Percentiles rank a stretch among this genome's conserved stretches.
phyloP scores from a whole-genome alignment of 2,329 filamentous ascomycete genomes.

The Xylaria sp. region DNA sequence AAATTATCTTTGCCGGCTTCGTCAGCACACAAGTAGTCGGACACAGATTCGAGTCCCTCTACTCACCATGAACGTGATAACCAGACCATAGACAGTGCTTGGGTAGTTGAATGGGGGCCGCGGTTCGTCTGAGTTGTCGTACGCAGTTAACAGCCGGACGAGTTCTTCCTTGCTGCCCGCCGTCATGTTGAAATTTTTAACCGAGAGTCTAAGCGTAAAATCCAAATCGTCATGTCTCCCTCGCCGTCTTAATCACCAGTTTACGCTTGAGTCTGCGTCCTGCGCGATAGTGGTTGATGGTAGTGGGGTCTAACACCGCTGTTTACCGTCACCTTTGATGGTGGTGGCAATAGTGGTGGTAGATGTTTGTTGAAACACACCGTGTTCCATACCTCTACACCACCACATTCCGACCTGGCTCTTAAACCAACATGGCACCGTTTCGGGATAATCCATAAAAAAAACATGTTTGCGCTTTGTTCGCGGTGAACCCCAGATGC shows the following conservation, averaged over 20 bases:
- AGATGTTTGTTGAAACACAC: not conserved
- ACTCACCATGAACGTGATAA: constrained; percentile 33
- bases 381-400: not conserved
- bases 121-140: constrained; percentile 33
- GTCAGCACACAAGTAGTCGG: not conserved
- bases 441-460: not conserved
- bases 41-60: not conserved
- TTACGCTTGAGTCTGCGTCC: not conserved
- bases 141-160: constrained; percentile 28
- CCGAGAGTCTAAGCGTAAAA: not conserved
- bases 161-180: constrained; percentile 7
- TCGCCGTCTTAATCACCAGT: not conserved
- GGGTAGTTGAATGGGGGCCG: constrained; percentile 26
- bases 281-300: not conserved
- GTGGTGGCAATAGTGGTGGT: too few species aligned
- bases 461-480: not conserved
- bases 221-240: not conserved
- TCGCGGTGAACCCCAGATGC: not conserved
- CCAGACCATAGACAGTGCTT: constrained; percentile 23
- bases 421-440: not conserved
- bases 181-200: constrained; percentile 13
- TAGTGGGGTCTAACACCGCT: not conserved
- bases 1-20: constrained; percentile 26
- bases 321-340: not conserved
- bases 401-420: too few species aligned